Percentiles rank a stretch among this genome's conserved stretches.
Evolutionary conservation across 2,329 filamentous ascomycete genomes (phyloP).

Genomic region (Dothistroma septosporum): DNA sequence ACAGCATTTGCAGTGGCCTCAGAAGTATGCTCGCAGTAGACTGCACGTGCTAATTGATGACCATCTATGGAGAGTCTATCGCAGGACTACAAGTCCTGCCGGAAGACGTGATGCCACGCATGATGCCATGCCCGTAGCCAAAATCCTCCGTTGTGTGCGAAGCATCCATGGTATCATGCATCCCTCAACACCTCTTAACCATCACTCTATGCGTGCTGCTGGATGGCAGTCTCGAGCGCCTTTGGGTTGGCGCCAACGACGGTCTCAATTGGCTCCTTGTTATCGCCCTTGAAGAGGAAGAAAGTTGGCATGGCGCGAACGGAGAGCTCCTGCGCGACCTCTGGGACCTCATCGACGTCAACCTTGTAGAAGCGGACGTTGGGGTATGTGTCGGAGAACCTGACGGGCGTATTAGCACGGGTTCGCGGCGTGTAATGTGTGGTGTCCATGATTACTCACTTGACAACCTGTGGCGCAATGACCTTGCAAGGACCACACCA

Average conservation of each 20-base stretch:
- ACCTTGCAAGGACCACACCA: constrained; percentile 97
- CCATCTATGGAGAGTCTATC: background rate
- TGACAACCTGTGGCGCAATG: constrained; percentile 70
- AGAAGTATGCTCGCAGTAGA: background rate
- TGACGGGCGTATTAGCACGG: constrained; percentile 30
- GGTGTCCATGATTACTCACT: constrained; percentile 40
- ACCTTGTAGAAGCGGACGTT: constrained; percentile 77
- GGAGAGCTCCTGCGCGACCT: constrained; percentile 70
- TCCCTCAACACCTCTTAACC: background rate
- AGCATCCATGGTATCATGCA: background rate
- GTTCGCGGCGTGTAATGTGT: constrained; percentile 6
- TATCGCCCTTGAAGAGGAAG: constrained; percentile 72
- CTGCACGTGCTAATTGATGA: background rate
- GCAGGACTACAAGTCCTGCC: background rate
- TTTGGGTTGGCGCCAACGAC: constrained; percentile 77
- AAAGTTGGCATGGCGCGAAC: constrained; percentile 94
- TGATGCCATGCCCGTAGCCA: background rate
- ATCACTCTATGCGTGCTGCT: constrained; percentile 21
- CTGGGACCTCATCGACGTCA: constrained; percentile 78
- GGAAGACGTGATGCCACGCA: background rate
- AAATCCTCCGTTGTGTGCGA: background rate
- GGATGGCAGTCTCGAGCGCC: constrained; percentile 56
- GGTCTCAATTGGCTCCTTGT: constrained; percentile 58
- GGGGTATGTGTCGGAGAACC: constrained; percentile 57
- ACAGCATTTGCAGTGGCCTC: background rate